Base-by-base conservation (phyloP, 1,284 basidiomycete genomes). In the Takashimella koratensis region DNA sequence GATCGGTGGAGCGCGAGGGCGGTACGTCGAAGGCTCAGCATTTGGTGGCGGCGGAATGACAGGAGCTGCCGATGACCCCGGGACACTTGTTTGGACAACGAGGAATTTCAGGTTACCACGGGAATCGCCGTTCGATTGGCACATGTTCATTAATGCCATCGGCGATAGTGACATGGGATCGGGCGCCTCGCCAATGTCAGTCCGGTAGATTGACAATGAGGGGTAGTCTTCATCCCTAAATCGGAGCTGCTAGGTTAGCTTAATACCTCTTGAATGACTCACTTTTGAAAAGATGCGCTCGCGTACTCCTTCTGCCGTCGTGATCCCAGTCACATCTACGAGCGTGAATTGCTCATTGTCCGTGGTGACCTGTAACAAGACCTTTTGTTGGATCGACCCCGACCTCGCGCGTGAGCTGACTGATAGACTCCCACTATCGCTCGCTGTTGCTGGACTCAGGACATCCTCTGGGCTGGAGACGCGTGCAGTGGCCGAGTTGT, bases 281-380 rank as follows among this genome's bases (percentile, higher is more conserved):
- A 90, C 90, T 80, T 88, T 89, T 54, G 84, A 83, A 64, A 92
- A 90, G 21, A 95, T 87, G 51, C 85, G 82, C 70, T 94, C 90
- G 63, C 86, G 83, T 60, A 95, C 88, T 60, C 84, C 86, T 13
- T 84, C 83, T 25, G 86, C 81, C 59, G 81, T 83, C 50, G 80
- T 80, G 23, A 86, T 84, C 21, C 83, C 82, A 23, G 84, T 85
- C 56, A 95, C 84, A 61, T 90, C 86, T 30, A 94, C 89, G 36
- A 83, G 80, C 41, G 82, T 82, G 74, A 87, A 87, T 58, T 84
- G 83, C 59, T 92, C 89, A 47, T 87, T 86, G 72, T 94, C 90
- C 24, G 82, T 79, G 3, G 91, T 93, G 50, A 88, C 91, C 57
- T 72, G 70, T 27, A 76, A 51, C 22, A 63, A 49, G 16, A 64